phyloP scores from a whole-genome alignment of 73 alveolate genomes.

The Paramecium sonneborni region DNA sequence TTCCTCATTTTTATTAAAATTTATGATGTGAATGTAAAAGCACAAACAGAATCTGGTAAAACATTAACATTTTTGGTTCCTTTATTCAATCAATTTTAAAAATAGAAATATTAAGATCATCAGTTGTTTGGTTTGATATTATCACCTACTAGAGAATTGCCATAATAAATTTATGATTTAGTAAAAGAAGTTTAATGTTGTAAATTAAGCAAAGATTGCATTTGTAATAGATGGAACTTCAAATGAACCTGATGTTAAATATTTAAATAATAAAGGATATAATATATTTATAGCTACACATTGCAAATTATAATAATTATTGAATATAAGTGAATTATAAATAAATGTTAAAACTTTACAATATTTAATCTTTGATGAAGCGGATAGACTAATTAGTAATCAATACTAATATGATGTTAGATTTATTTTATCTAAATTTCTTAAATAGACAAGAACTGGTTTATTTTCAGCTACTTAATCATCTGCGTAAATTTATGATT shows the following conservation, averaged over 20 bases:
- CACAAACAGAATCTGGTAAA: slow-evolving; percentile 99
- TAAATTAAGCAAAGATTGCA: slow-evolving; percentile 60
- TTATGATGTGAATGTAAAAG: slow-evolving; percentile 90
- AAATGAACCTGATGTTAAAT: slow-evolving; percentile 82
- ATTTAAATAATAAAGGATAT: slow-evolving; percentile 81
- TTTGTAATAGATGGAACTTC: slow-evolving; percentile 93
- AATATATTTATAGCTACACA: slow-evolving; percentile 97
- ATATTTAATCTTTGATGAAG: slow-evolving; percentile 95
- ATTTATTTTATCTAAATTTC: slow-evolving; percentile 83
- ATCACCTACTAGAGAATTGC: slow-evolving; percentile 99
- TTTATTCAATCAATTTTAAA: slow-evolving; percentile 70
- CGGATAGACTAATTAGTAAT: slow-evolving; percentile 93
- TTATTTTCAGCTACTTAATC: slow-evolving; percentile 99
- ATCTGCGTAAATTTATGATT: slow-evolving; percentile 90
- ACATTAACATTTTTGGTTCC: slow-evolving; percentile 96
- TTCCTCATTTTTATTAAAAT: slow-evolving; percentile 78
- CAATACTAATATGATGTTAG: slow-evolving; percentile 85
- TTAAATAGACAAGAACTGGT: slow-evolving; percentile 99
- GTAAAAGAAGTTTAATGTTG: slow-evolving; percentile 67
- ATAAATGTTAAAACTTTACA: slow-evolving; percentile 77
- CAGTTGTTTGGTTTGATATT: slow-evolving; percentile 81
- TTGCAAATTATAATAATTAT: slow-evolving; percentile 94
- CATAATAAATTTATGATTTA: slow-evolving; percentile 92
- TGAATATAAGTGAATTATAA: slow-evolving; percentile 75
- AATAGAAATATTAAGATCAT: not conserved